Evolutionary conservation across 2,329 filamentous ascomycete genomes (phyloP).

Genomic region (Pyrenophora tritici-repentis): DNA sequence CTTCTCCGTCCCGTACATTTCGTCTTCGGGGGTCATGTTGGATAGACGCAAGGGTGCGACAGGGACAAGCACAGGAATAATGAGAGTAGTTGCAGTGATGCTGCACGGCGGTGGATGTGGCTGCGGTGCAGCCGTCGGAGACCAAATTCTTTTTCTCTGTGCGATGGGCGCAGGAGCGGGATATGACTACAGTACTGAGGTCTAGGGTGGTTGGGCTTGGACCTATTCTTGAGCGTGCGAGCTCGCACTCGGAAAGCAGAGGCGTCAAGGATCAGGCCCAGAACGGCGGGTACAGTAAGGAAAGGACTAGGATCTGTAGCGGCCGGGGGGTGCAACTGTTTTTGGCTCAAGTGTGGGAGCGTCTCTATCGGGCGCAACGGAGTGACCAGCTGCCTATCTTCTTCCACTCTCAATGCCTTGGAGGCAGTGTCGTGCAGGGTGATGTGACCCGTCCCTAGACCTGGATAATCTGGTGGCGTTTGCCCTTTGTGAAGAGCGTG

Average conservation of each 20-base stretch:
- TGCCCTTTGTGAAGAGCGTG: background rate
- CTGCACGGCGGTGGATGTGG: constrained; percentile 27
- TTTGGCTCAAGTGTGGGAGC: constrained; percentile 11
- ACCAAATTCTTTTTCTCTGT: constrained; percentile 6
- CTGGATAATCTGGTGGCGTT: too few relatives aligned
- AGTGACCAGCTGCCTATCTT: too few relatives aligned
- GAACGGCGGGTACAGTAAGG: constrained; percentile 10
- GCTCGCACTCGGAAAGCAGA: constrained; percentile 8
- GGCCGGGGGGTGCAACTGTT: constrained; percentile 6
- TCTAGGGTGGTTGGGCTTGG: constrained; percentile 13
- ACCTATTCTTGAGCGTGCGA: constrained; percentile 17
- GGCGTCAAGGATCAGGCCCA: constrained; percentile 14
- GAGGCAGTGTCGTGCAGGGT: constrained; percentile 6
- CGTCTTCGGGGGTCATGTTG: constrained; percentile 42
- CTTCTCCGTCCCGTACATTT: constrained; percentile 47
- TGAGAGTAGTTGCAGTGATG: constrained; percentile 21
- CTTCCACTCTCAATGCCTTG: too few relatives aligned
- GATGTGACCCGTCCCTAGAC: too few relatives aligned
- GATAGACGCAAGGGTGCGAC: constrained; percentile 7
- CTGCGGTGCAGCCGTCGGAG: constrained; percentile 15
- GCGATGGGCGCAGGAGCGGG: constrained; percentile 5
- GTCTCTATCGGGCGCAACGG: constrained; percentile 6
- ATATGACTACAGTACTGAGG: constrained; percentile 15
- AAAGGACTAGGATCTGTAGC: constrained; percentile 5
- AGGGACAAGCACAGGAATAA: constrained; percentile 5